phyloP scores from a whole-genome alignment of 441 rosid species.

The Pelargonium myrrhifolium region DNA sequence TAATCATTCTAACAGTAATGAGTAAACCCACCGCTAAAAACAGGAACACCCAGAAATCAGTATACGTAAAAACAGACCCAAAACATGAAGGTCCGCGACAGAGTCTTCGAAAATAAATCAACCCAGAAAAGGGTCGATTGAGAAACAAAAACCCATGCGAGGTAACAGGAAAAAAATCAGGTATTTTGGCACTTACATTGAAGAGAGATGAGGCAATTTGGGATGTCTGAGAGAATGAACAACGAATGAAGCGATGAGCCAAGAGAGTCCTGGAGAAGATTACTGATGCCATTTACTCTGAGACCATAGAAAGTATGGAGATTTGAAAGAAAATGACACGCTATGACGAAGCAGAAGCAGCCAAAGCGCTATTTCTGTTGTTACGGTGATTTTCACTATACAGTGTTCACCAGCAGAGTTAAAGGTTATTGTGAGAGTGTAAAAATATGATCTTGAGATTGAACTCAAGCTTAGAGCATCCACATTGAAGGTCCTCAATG shows the following conservation, averaged over 20 bases:
- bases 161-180: not conserved
- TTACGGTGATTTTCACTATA: too few relatives aligned
- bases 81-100: not conserved
- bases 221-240: conserved; percentile 23
- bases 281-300: not conserved
- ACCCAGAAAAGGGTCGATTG: conserved; percentile 5
- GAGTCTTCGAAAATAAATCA: conserved; percentile 1
- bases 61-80: conserved; percentile 10
- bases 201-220: conserved; percentile 26
- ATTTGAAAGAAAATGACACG: not conserved
- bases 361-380: not conserved
- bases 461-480: too few relatives aligned
- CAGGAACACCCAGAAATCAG: conserved; percentile 11
- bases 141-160: conserved; percentile 10
- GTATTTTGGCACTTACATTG: conserved; percentile 29
- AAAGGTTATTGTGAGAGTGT: too few relatives aligned
- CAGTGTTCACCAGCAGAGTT: too few relatives aligned
- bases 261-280: conserved; percentile 1
- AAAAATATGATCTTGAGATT: too few relatives aligned
- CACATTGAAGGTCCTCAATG: too few relatives aligned
- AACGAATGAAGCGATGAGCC: not conserved
- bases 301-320: not conserved
- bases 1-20: not conserved
- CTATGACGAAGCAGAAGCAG: not conserved
- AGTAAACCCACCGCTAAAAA: conserved; percentile 6